phyloP scores from a whole-genome alignment of 78 protist species.

The Dictyostelium firmibasis region DNA sequence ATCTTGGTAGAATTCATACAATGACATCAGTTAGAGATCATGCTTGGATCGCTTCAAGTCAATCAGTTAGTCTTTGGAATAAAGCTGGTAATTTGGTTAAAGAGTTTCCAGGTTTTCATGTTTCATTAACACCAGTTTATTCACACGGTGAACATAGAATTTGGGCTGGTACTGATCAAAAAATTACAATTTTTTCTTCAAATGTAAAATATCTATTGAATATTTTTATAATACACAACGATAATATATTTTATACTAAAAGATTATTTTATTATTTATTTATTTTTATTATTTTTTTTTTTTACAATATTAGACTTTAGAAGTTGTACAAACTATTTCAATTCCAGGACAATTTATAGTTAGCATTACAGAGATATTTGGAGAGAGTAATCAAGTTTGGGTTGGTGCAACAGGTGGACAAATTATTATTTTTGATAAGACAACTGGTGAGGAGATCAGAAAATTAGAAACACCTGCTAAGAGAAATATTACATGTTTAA shows the following conservation, averaged over 20 bases:
- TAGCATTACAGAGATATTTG: conserved; percentile 39
- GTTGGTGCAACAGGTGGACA: conserved; percentile 36
- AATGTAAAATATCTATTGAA: too few species aligned
- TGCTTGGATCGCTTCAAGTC: conserved; percentile 46
- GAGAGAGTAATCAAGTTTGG: conserved; percentile 65
- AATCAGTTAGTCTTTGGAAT: conserved; percentile 50
- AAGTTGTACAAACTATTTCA: conserved; percentile 48
- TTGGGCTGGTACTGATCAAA: conserved; percentile 73
- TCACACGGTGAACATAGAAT: conserved; percentile 60
- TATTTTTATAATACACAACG: too few species aligned
- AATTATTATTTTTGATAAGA: conserved; percentile 44
- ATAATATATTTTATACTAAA: too few species aligned
- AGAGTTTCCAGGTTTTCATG: conserved; percentile 63
- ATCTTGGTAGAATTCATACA: conserved; percentile 39
- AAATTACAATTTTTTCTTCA: conserved; percentile 36
- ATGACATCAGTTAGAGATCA: conserved; percentile 35
- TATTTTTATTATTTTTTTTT: background rate
- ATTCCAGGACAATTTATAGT: conserved; percentile 61
- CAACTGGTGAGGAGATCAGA: conserved; percentile 36
- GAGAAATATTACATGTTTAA: conserved; percentile 55
- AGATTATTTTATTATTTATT: too few species aligned
- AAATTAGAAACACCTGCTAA: conserved; percentile 33
- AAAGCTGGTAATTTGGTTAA: background rate
- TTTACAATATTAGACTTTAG: background rate
- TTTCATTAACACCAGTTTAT: conserved; percentile 49